Conservation (phyloP, 495 filamentous ascomycete species). For the Neurospora tetraspora region DNA sequence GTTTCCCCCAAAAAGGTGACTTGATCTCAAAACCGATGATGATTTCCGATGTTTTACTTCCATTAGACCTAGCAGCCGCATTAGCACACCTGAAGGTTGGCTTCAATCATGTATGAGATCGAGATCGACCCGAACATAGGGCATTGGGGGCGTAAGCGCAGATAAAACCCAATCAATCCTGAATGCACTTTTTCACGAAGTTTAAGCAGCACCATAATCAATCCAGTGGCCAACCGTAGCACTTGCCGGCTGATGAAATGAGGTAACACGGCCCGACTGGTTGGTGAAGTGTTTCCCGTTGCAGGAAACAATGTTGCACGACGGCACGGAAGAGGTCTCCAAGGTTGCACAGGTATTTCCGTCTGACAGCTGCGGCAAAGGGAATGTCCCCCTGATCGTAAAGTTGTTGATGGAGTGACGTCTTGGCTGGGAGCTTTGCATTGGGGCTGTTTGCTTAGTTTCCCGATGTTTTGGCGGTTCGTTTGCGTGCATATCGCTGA, state of each 20-base stretch:
- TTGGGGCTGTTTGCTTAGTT: not conserved
- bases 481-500: not conserved
- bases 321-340: not conserved
- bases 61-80: not conserved
- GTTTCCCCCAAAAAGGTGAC: not conserved
- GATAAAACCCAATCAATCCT: not conserved
- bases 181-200: not conserved
- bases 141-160: not conserved
- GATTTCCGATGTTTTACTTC: not conserved
- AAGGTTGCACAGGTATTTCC: not conserved
- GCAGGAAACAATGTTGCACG: not conserved
- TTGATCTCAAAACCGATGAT: not conserved
- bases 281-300: not conserved
- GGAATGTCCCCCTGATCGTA: not conserved
- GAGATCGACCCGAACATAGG: not conserved
- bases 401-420: not conserved
- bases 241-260: not conserved
- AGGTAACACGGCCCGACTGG: not conserved
- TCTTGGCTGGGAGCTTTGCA: not conserved
- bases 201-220: not conserved
- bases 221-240: not conserved
- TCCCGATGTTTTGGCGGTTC: not conserved
- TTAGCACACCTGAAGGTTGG: not conserved
- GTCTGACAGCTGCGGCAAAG: not conserved
- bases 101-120: not conserved